Evolutionary conservation across 306 rosid species (phyloP), one percentile per base, ranked within the genome.

Genomic region (Rosa persica): DNA sequence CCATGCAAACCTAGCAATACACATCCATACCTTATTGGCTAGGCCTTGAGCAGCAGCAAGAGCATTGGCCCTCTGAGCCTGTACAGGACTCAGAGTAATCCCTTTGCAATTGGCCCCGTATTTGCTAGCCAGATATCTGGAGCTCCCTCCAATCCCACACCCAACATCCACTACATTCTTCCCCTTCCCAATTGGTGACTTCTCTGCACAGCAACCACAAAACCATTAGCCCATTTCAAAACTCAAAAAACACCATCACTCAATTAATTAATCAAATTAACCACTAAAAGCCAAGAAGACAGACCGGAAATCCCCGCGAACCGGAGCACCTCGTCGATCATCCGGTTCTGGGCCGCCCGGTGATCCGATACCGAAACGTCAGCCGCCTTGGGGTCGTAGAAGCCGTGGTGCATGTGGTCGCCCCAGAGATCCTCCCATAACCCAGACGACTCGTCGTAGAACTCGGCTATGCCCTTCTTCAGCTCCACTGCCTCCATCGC

Each of bases 71-170:
- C 98, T 89, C 69, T 82, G 75, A 62, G 98, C 98, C 79, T 95
- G 98, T 69, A 92, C 89, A 43, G 98, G 93, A 64, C 98, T 95
- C 16, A 95, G 86, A 20, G 98, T 92, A 46, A 95, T 91, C 64
- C 98, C 98, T 9, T 78, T 42, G 77, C 86, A 84, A 44, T 46
- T 86, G 42, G 95, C 93, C 23, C 90, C 97, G 54, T 76, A 92
- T 67, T 88, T 89, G 55, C 64, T 64, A 19, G 98, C 92, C 49
- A 95, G 12, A 77, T 92, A 92, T 73, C 98, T 85, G 1, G 98
- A 92, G 60, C 98, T 94, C 4, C 98, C 98, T 8, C 98, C 98
- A 49, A 94, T 94, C 77, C 98, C 98, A 80, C 98, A 94, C 44
- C 98, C 98, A 25, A 92, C 98, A 48, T 94, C 98, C 30, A 94